A percentile compares a stretch with the other conserved stretches of the same genome.
Evolutionary conservation across 192 early-diverging fungal genomes (phyloP).

Genomic region (Backusella tuberculispora): DNA sequence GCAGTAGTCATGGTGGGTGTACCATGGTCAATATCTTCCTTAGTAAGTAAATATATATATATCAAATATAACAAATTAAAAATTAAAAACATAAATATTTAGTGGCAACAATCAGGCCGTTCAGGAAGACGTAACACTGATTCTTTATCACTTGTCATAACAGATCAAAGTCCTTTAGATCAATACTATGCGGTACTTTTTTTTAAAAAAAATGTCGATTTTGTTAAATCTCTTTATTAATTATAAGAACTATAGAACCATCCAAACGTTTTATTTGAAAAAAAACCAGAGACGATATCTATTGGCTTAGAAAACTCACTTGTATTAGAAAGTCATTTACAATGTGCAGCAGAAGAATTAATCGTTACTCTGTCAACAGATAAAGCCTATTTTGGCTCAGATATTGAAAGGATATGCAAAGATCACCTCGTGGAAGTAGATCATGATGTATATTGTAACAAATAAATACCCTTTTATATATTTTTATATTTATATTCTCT

Average conservation of each 20-base stretch:
- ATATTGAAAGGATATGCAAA: conserved; percentile 25
- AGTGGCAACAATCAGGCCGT: conserved; percentile 78
- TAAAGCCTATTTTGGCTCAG: conserved; percentile 34
- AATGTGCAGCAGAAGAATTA: conserved; percentile 75
- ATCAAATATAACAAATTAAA: not conserved
- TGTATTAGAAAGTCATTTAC: conserved; percentile 60
- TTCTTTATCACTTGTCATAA: conserved; percentile 65
- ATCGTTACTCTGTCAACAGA: conserved; percentile 35
- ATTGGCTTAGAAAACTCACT: conserved; percentile 47
- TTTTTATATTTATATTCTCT: not conserved
- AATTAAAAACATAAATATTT: conserved; percentile 25
- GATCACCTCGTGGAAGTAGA: conserved; percentile 23
- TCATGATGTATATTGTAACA: not conserved
- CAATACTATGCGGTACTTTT: conserved; percentile 47
- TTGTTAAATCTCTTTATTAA: not conserved
- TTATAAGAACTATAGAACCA: conserved; percentile 20
- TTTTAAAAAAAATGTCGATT: not conserved
- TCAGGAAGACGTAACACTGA: conserved; percentile 68
- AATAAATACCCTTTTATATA: not conserved
- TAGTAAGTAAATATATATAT: conserved; percentile 25
- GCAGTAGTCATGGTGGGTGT: conserved; percentile 77
- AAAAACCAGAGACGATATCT: conserved; percentile 30
- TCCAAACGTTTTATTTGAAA: conserved; percentile 57
- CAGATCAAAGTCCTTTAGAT: conserved; percentile 58
- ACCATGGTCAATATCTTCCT: conserved; percentile 54